Evolutionary conservation across 2,329 filamentous ascomycete species (phyloP), one percentile per base, ranked within the genome.

Genomic region (Cadophora sp.): DNA sequence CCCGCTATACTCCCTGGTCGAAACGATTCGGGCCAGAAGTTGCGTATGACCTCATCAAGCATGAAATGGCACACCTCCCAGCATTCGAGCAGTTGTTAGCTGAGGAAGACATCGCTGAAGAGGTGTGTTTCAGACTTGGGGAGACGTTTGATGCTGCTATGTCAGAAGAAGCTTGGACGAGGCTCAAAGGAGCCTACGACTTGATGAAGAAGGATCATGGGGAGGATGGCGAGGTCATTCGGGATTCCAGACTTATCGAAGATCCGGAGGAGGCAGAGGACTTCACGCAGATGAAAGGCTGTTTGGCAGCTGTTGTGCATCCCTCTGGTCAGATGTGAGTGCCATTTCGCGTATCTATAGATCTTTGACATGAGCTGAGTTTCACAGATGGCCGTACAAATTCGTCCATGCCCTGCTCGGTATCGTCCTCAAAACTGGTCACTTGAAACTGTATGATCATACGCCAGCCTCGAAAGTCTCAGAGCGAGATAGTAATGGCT

Each of bases 151-250:
- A 34, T 27, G 27, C 53, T 22, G 53, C 27, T 1, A 56, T 56
- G 53, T 56, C 53, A n/a, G 27, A 56, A n/a, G 53, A 56, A 27
- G 53, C 27, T 6, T 56, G 53, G 53, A n/a, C 27, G 14, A 31
- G 53, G 34, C 53, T 56, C 2, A 56, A 34, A n/a, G 53, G 27
- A 19, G 27, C 53, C 1, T 56, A 56, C 8, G 53, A 56, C 11
- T 22, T 34, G 53, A 56, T 56, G 53, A 31, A 43, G 53, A 56
- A 22, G n/a, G 53, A 34, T 16, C 53, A 56, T 34, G 53, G 53
- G 2, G 40, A 43, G 40, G 40, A 43, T 43, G 40, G 40, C 27
- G 53, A 56, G 19, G 53, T 56, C 27, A n/a, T 56, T 22, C 26
- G 27, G n/a, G 26, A 56, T 34, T 56, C 27, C 16, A 43, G 14